phyloP scores from a whole-genome alignment of 2,329 filamentous ascomycete species.

The Didymosphaeria variabile region DNA sequence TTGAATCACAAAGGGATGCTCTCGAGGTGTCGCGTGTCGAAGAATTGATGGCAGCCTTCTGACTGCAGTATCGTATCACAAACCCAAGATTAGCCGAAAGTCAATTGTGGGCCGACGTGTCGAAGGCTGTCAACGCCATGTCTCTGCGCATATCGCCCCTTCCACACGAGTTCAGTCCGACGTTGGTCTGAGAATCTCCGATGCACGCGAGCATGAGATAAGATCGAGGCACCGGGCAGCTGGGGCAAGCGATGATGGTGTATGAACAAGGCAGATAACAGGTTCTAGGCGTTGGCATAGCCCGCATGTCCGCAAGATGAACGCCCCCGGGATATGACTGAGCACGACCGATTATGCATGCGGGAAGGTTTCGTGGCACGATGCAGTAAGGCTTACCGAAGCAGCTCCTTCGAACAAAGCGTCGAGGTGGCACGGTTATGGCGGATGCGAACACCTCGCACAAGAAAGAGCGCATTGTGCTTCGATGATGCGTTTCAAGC shows the following conservation, averaged over 20 bases:
- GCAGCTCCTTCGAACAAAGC: background rate
- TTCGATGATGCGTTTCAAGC: background rate
- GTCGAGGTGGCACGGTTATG: background rate
- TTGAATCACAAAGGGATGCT: conserved; percentile 1
- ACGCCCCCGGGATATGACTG: conserved; percentile 9
- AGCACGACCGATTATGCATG: background rate
- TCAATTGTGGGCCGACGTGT: background rate
- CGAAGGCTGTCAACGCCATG: background rate
- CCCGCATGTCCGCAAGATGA: background rate
- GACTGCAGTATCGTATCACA: background rate
- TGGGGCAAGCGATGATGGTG: conserved; percentile 1
- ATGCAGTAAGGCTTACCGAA: background rate
- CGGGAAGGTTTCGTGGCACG: background rate
- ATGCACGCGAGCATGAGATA: conserved; percentile 1
- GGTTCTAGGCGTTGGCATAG: conserved; percentile 6
- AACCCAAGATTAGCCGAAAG: conserved; percentile 5
- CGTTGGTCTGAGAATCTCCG: background rate
- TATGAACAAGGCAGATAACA: background rate
- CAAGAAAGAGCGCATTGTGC: conserved; percentile 2
- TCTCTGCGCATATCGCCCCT: background rate
- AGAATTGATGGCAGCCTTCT: background rate
- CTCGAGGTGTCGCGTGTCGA: background rate
- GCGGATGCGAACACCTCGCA: background rate
- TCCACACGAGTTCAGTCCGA: background rate
- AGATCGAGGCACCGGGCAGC: conserved; percentile 8